These are phyloP conservation scores for Zygoascus tannicola DNA, from an alignment of 805 yeast species.

Conservation along the genomic window DNA sequence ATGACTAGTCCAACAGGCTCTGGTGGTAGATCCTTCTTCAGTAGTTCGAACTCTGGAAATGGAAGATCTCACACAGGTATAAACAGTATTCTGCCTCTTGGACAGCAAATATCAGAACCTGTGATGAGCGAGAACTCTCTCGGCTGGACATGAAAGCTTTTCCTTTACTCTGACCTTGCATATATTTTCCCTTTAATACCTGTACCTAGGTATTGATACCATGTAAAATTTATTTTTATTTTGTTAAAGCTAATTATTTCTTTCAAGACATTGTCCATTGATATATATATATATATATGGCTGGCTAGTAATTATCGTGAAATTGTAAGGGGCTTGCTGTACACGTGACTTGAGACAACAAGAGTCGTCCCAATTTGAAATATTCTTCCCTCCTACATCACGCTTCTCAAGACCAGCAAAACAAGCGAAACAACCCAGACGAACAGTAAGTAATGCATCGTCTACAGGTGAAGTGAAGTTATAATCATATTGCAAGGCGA, in stretches of 20 bases:
- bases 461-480: neutral
- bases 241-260: too few species aligned
- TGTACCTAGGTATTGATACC: neutral
- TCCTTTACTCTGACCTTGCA: neutral
- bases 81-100: constrained; percentile 17
- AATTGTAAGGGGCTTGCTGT: too few species aligned
- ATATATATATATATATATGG: too few species aligned
- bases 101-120: constrained; percentile 30
- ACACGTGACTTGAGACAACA: too few species aligned
- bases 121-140: constrained; percentile 34
- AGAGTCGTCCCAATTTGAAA: too few species aligned
- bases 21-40: constrained; percentile 8
- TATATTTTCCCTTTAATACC: too few species aligned
- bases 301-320: too few species aligned
- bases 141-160: constrained; percentile 28
- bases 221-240: neutral
- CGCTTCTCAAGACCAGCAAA: too few species aligned
- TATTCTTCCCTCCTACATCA: too few species aligned
- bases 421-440: neutral
- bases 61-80: constrained; percentile 10
- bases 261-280: too few species aligned
- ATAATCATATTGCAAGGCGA: too few species aligned
- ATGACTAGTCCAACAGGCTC: constrained; percentile 6
- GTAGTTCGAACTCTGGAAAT: constrained; percentile 4
- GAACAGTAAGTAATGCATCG: constrained; percentile 2